Evolutionary conservation across 2,329 filamentous ascomycete species (phyloP), one percentile per base, ranked within the genome.

Genomic region (Arthrobotrys sinensis): DNA sequence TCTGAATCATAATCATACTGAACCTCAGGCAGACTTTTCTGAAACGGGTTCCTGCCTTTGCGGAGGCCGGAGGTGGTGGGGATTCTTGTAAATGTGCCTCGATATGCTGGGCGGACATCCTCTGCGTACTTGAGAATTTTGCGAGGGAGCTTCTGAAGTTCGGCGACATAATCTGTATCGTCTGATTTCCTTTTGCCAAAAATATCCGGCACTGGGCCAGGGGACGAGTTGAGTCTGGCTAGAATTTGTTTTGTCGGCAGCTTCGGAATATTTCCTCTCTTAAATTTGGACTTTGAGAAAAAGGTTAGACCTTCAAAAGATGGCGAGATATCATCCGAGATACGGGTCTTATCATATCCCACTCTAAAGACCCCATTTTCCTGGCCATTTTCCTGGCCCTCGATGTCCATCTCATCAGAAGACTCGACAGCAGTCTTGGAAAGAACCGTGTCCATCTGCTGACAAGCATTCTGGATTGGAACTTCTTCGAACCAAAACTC

Each of bases 1-100:
- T 96, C 93, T 2, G 92, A 95, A 82, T 96, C 93, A 82, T 95
- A 94, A 80, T 94, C 92, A 83, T 96, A 96, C 81, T 93, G 87
- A 3, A 92, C 87, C 4, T 90, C 88, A 11, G 86, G 84, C 0
- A 93, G 85, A n/a, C 86, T 85, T 78, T 83, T 87, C 83, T 80
- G 86, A 83, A 82, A 87, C 81, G 78, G 92, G 86, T 83, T 89
- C 85, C 82, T 89, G 34, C 88, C 87, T 0, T 86, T 82, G 80
- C 84, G 83, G 40, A 87, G 50, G 85, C 84, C 62, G 82, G 86
- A 79, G 82, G 85, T 71, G 3, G 81, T 81, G 12, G 89, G 88
- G 4, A 88, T 86, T 68, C 88, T 89, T 0, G 92, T 94, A 50
- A 90, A 87, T 0, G 92, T 94, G 16, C 93, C 93, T 68, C 87